Conservation (phyloP, 768 basidiomycete species). For the Mycena vulgaris region DNA sequence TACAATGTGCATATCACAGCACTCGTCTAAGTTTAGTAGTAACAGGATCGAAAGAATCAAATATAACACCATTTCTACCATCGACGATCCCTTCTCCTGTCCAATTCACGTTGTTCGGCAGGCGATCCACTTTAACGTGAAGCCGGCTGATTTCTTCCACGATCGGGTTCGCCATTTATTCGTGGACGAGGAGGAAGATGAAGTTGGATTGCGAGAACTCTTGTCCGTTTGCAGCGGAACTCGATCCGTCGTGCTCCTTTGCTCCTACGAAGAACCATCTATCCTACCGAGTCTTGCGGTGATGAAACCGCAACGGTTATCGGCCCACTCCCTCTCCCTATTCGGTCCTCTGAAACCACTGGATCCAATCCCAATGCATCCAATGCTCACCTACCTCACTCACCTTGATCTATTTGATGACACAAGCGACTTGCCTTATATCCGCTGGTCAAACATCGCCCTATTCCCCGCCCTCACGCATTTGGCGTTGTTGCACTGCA, state of each 20-base stretch:
- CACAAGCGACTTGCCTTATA: too few relatives aligned
- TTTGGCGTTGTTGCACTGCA: background rate
- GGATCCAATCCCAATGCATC: background rate
- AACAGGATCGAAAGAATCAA: conserved; percentile 13
- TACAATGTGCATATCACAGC: too few relatives aligned
- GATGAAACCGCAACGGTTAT: background rate
- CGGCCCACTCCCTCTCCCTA: background rate
- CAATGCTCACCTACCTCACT: background rate
- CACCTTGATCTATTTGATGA: conserved; percentile 7
- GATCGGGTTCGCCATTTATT: conserved; percentile 8
- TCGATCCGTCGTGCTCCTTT: background rate
- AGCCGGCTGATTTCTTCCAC: conserved; percentile 4
- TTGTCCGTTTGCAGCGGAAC: conserved; percentile 1
- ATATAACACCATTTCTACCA: background rate
- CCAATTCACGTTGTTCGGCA: background rate
- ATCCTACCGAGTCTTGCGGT: background rate
- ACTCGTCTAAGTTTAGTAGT: too few relatives aligned
- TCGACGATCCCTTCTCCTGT: too few relatives aligned
- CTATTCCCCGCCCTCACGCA: conserved; percentile 16
- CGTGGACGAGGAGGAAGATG: too few relatives aligned
- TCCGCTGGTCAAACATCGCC: background rate
- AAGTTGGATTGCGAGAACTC: background rate
- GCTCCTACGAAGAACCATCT: background rate
- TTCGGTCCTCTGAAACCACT: background rate
- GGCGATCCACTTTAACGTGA: background rate